These are phyloP conservation scores for Margaritispora aquatica DNA, from an alignment of 495 filamentous ascomycete species.

Conservation along the genomic window DNA sequence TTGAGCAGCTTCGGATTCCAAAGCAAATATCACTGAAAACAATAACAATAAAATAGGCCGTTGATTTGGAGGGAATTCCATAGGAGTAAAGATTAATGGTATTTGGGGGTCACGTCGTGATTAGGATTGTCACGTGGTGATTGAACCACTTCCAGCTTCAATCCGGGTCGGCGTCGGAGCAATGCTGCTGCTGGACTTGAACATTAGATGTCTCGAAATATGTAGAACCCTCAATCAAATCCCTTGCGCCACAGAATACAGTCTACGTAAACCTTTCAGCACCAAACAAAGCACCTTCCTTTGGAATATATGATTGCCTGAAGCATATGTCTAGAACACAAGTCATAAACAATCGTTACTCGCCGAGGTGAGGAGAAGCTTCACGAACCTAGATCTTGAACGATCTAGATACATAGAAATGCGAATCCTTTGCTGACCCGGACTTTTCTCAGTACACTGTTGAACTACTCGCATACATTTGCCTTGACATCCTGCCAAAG, in stretches of 20 bases:
- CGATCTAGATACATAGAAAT: neutral
- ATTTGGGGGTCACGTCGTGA: no score
- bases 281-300: neutral
- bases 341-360: neutral
- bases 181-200: no score
- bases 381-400: neutral
- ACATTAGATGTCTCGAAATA: constrained; percentile 11
- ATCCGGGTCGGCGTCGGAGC: neutral
- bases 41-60: no score
- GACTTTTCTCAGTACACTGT: neutral
- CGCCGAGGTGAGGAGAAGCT: neutral
- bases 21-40: no score
- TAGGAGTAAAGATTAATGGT: no score
- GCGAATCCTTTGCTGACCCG: neutral
- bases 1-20: no score
- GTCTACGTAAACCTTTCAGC: neutral
- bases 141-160: no score
- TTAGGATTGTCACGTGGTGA: constrained; percentile 9
- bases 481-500: neutral
- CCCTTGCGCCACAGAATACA: constrained; percentile 9
- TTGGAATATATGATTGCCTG: neutral
- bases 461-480: constrained; percentile 8
- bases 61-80: no score
- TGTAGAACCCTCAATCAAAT: neutral
- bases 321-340: constrained; percentile 9